Base-by-base conservation (phyloP, 2,329 filamentous ascomycete species). In the Podosphaera xanthii region DNA sequence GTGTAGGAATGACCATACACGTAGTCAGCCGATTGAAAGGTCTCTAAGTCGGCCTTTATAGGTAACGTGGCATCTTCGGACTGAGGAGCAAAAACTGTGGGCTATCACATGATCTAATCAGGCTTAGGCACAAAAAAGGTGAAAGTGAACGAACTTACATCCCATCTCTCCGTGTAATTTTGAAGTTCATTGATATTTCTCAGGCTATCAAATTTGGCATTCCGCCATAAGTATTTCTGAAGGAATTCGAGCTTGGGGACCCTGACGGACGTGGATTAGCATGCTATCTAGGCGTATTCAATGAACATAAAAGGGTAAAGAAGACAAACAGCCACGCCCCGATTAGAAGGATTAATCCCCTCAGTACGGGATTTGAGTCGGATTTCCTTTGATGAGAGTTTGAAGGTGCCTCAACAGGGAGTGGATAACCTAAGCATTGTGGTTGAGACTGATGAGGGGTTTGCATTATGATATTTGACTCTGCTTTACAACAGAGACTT, bases 361-460 rank as follows among this genome's bases (percentile, higher is more conserved):
- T 76, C 62, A 94, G 73, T 0, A 81, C 76, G 0, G 87, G 87
- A 67, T 91, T 89, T 48, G 77, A 75, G 62, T 81, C 77, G 38
- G 74, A 69, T n/a, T 71, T 68, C 62, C 74, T 73, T 33, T 72
- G 68, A 62, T 76, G 78, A 4, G 72, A 71, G 9, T 68, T 67
- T n/a, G 55, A n/a, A 2, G 67, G 65, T 0, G 59, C 67, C 59
- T 67, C 62, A 10, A 66, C 58, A 2, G 67, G 58, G 46, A 46
- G 57, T 14, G 68, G 68, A 46, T 69, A 69, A 2, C 62, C 65
- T 53, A 64, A 64, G 58, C 66, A 69, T 42, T 63, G 60, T 44
- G 55, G 52, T n/a, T 44, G 10, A 44, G 40, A 44, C 40, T 44
- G 40, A 8, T 44, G 40, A 44, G 40, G 3, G n/a, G 3, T 44